These are phyloP conservation scores for Globisporangium middletonii DNA, from an alignment of 352 stramenopile genomes.

Conservation along the genomic window DNA sequence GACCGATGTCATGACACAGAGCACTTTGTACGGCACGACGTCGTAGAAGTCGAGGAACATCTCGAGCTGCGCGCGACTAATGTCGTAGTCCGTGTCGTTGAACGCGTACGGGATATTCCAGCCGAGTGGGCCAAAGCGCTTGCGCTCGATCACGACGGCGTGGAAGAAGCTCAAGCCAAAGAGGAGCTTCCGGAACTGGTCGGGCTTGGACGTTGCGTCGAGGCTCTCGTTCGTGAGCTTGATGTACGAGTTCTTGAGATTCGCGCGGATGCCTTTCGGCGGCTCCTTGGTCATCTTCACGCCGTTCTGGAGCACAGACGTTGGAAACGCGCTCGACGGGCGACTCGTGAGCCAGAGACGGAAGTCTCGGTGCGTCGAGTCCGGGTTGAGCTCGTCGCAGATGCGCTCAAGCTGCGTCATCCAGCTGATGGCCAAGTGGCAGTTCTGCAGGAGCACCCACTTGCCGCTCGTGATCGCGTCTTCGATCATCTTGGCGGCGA, in stretches of 20 bases:
- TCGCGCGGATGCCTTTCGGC: conserved; percentile 85
- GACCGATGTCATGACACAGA: conserved; percentile 84
- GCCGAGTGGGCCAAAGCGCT: conserved; percentile 82
- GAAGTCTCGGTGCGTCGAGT: conserved; percentile 90
- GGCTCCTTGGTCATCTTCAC: conserved; percentile 95
- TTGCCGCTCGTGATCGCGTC: conserved; percentile 83
- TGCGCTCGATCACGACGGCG: conserved; percentile 75
- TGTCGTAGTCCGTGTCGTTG: conserved; percentile 78
- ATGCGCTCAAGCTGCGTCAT: conserved; percentile 90
- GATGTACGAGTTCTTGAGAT: conserved; percentile 88
- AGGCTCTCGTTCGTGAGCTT: conserved; percentile 82
- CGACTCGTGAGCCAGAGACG: conserved; percentile 89
- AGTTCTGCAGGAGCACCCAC: conserved; percentile 92
- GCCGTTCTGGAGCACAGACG: conserved; percentile 88
- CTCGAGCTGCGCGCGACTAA: conserved; percentile 77
- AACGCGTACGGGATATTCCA: conserved; percentile 93
- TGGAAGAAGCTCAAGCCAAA: conserved; percentile 48
- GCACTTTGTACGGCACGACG: conserved; percentile 80
- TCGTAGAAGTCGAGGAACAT: conserved; percentile 91
- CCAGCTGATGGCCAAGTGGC: conserved; percentile 91
- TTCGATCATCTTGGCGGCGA: conserved; percentile 86
- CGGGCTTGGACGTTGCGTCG: conserved; percentile 13
- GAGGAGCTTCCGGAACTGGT: conserved; percentile 61
- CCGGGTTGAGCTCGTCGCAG: conserved; percentile 82
- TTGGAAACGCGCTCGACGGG: conserved; percentile 59